These are phyloP conservation scores for Rhizoclosmatium sp. DNA, from an alignment of 192 early-diverging fungal genomes.

Conservation along the genomic window DNA sequence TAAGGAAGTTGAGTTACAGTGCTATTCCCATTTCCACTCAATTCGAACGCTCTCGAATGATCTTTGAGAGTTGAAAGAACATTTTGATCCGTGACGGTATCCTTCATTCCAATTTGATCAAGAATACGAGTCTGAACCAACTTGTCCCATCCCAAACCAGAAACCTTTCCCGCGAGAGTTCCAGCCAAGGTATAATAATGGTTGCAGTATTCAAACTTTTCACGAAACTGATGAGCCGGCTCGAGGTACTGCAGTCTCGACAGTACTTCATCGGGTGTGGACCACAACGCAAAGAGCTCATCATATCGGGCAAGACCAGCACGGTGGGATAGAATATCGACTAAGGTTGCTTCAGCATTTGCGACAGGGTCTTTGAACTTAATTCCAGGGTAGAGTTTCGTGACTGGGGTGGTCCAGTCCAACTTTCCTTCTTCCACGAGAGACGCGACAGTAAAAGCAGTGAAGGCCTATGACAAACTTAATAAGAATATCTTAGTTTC, in stretches of 20 bases:
- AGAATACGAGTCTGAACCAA: slow-evolving; percentile 13
- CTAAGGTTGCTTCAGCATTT: not conserved
- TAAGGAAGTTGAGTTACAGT: not conserved
- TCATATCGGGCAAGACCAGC: slow-evolving; percentile 29
- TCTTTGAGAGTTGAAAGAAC: not conserved
- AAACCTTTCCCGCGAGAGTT: slow-evolving; percentile 12
- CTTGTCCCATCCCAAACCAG: slow-evolving; percentile 11
- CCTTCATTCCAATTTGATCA: slow-evolving; percentile 20
- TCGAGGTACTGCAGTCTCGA: slow-evolving; percentile 14
- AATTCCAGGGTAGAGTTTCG: not conserved
- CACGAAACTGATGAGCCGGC: slow-evolving; percentile 26
- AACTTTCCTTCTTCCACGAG: slow-evolving; percentile 28
- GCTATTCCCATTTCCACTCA: not conserved
- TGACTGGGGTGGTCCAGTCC: slow-evolving; percentile 22
- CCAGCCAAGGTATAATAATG: slow-evolving; percentile 36
- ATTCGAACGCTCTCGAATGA: not conserved
- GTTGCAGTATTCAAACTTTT: slow-evolving; percentile 34
- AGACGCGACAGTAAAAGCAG: slow-evolving; percentile 7
- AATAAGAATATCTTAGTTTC: not conserved
- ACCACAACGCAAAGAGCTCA: not conserved
- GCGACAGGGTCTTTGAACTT: slow-evolving; percentile 24
- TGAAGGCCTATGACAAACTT: slow-evolving; percentile 20
- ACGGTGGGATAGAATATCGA: slow-evolving; percentile 34
- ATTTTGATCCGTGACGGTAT: not conserved
- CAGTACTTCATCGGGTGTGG: slow-evolving; percentile 5